Conservation (phyloP, 1,284 basidiomycete species). For the Xerocomus nothofagi region DNA sequence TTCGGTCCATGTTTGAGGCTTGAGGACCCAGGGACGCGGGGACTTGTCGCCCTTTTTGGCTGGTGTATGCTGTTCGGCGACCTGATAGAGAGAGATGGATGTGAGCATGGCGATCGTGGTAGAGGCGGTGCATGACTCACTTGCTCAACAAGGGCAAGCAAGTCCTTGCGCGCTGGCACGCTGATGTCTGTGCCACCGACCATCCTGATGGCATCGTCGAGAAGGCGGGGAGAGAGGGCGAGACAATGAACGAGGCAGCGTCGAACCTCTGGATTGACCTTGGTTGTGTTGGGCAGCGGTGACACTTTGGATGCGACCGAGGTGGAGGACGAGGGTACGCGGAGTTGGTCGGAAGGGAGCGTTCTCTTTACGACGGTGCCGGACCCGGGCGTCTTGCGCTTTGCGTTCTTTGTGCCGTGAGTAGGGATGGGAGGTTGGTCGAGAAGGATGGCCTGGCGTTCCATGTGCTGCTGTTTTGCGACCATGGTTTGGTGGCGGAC, state of each 20-base stretch:
- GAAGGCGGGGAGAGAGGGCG: constrained; percentile 45
- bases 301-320: constrained; percentile 29
- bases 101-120: neutral
- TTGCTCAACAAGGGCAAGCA: constrained; percentile 48
- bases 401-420: constrained; percentile 24
- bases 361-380: constrained; percentile 35
- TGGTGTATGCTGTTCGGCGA: constrained; percentile 46
- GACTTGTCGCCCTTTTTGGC: constrained; percentile 38
- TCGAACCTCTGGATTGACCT: constrained; percentile 35
- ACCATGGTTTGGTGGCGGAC: constrained; percentile 56
- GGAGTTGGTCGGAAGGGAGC: constrained; percentile 36
- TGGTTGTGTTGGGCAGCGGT: constrained; percentile 27
- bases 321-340: constrained; percentile 25
- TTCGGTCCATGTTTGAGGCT: constrained; percentile 56
- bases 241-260: constrained; percentile 56
- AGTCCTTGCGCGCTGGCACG: constrained; percentile 36
- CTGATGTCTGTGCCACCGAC: constrained; percentile 41
- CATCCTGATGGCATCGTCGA: constrained; percentile 45
- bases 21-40: constrained; percentile 51
- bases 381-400: constrained; percentile 36
- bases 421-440: constrained; percentile 37
- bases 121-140: constrained; percentile 35
- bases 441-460: constrained; percentile 53
- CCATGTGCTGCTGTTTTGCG: constrained; percentile 55
- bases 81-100: constrained; percentile 35